phyloP scores from a whole-genome alignment of 192 early-diverging fungal species.

The Podila epigama region DNA sequence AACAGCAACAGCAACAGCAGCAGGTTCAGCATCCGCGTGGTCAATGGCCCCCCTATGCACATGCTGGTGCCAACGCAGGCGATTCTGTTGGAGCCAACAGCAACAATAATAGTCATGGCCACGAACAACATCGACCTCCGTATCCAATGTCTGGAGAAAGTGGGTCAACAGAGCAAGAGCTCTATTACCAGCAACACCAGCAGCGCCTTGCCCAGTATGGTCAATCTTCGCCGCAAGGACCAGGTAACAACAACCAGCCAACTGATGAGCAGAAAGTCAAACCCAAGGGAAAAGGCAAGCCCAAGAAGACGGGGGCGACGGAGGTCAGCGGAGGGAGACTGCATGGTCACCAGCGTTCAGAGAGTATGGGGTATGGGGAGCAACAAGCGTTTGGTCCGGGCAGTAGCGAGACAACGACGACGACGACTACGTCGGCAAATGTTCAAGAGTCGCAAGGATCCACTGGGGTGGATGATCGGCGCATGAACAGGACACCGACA shows the following conservation, averaged over 20 bases:
- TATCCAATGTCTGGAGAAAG: not conserved
- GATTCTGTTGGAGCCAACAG: too few species aligned
- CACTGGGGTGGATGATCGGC: not conserved
- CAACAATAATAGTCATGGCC: not conserved
- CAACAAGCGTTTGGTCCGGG: too few species aligned
- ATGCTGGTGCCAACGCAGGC: too few species aligned
- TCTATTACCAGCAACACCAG: not conserved
- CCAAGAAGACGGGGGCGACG: not conserved
- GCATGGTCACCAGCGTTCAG: not conserved
- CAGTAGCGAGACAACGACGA: too few species aligned
- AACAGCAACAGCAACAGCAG: not conserved
- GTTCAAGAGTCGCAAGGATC: not conserved
- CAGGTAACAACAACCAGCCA: conserved; percentile 5
- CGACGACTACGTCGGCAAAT: not conserved
- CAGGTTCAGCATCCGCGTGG: too few species aligned
- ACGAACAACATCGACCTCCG: not conserved
- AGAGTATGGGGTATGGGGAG: too few species aligned
- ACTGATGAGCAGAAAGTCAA: not conserved
- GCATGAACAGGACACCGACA: not conserved
- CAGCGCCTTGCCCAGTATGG: not conserved
- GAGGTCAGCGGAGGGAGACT: not conserved
- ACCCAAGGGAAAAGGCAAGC: conserved; percentile 5
- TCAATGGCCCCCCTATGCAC: conserved; percentile 1
- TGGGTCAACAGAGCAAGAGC: not conserved
- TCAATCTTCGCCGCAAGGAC: conserved; percentile 2